Evolutionary conservation across 2,329 filamentous ascomycete genomes (phyloP), one percentile per base, ranked within the genome.

Genomic region (Metarhizium album): DNA sequence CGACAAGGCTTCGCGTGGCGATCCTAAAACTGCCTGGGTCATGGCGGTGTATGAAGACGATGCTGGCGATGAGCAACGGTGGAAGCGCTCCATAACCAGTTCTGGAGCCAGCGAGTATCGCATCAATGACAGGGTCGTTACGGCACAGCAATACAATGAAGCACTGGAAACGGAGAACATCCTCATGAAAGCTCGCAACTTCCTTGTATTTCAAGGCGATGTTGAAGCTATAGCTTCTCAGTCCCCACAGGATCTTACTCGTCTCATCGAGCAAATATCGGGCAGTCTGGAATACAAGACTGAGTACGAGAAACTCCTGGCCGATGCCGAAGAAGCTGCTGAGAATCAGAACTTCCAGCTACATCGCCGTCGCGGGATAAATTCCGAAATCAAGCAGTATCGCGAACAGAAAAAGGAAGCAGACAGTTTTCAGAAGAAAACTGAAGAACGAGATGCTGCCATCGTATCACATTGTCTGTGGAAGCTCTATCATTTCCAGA

Each of bases 31-130:
- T 2, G 94, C 93, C 3, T 98, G 91, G 91, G 94, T 98, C 14
- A 97, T 96, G 90, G 93, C 93, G 29, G 91, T 98, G 16, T 98
- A 97, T 67, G 90, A 96, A 65, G 93, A 98, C 63, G 93, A 98
- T 65, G 90, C 90, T 2, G 91, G 90, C 45, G 88, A 95, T 62
- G 89, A 95, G 67, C 90, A 96, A 64, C 83, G 84, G 58, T 98
- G 93, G 93, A 95, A 95, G 71, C 87, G 93, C 54, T 85, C 83
- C 58, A 98, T 98, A 66, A 97, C 90, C 3, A 88, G 79, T 59
- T 78, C 83, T 55, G 93, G 93, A 45, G 83, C 84, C 27, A 96
- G 90, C 73, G 91, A 97, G 69, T 98, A 97, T 68, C 85, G 91
- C 54, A 95, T 98, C 75, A 97, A 98, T 70, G 90, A 95, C 59